A percentile compares a stretch with the other conserved stretches of the same genome.
phyloP scores from a whole-genome alignment of 2,329 filamentous ascomycete genomes.

The Fusarium scirpi region DNA sequence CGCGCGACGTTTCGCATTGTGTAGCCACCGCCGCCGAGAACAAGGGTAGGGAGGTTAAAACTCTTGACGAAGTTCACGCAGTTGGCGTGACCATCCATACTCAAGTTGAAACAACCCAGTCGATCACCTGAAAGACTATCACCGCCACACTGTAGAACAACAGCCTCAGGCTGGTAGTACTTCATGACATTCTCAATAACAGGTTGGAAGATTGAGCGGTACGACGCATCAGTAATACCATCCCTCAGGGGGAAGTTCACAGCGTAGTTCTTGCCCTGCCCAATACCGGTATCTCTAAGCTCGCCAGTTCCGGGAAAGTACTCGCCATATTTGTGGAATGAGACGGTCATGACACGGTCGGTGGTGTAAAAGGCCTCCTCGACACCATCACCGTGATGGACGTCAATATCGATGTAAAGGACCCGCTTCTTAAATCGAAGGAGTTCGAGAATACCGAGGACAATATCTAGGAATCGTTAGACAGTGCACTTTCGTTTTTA shows the following conservation, averaged over 20 bases:
- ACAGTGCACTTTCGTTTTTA: not conserved
- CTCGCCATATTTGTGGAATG: conserved; percentile 96
- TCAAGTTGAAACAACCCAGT: conserved; percentile 96
- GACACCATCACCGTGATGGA: conserved; percentile 93
- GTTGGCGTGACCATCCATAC: conserved; percentile 94
- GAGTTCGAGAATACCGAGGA: conserved; percentile 92
- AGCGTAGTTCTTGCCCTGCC: conserved; percentile 87
- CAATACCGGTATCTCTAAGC: conserved; percentile 86
- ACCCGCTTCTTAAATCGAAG: conserved; percentile 92
- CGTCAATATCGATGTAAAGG: conserved; percentile 97
- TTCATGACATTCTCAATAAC: conserved; percentile 88
- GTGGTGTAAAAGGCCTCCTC: conserved; percentile 95
- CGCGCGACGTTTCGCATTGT: conserved; percentile 97
- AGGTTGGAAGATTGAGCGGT: conserved; percentile 91
- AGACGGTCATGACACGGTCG: conserved; percentile 91
- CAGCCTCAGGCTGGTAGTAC: conserved; percentile 88
- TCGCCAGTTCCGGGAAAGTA: conserved; percentile 95
- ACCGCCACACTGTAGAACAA: conserved; percentile 95
- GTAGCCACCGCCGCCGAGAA: conserved; percentile 95
- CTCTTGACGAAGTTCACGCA: conserved; percentile 93
- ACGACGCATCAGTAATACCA: conserved; percentile 89
- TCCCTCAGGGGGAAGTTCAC: conserved; percentile 93
- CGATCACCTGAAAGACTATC: conserved; percentile 95
- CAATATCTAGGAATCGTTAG: conserved; percentile 75
- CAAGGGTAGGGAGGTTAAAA: conserved; percentile 86